Evolutionary conservation across 2,329 filamentous ascomycete genomes (phyloP), one percentile per base, ranked within the genome.

Genomic region (Eutypella sp.): DNA sequence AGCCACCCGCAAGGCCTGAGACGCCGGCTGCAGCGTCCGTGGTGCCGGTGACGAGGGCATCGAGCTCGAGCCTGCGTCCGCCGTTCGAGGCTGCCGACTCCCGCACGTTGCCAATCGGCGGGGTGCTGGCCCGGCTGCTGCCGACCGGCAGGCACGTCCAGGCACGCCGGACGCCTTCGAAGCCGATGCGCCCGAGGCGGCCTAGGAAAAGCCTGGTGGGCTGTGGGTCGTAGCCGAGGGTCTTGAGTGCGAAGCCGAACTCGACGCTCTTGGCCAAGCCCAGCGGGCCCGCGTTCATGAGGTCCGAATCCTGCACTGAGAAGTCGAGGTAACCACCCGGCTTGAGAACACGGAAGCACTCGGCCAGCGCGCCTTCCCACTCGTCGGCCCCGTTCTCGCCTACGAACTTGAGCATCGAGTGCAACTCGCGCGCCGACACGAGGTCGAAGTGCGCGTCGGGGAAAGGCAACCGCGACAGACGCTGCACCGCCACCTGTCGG

Each of bases 321-420:
- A 93, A 99, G 62, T 99, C 93, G 47, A 99, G 73, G 65, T 92
- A 92, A 25, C 93, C 93, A 42, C 89, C 90, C 1, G 92, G 91
- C 71, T 96, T 96, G 56, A 96, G 82, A 47, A 95, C 85, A 48
- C 93, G 89, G 71, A 89, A 83, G 64, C 90, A 95, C 70, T 99
- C 93, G 43, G 74, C 74, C 8, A 97, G 75, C 50, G 89, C 93
- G 41, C 84, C 76, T 62, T 95, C 88, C 77, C 91, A 96, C 68
- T 97, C 92, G 60, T 97, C 89, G 47, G 81, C 73, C 34, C 79
- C 77, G 53, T 86, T 79, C 58, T 84, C 79, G 24, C 75, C 77
- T 23, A 78, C 74, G 33, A 85, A 82, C 66, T 92, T 93, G 57
- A 99, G 81, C 33, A 95, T 78, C 44, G 85, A 81, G 67, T 96